Conservation (phyloP, 108 stramenopile species). For the Mediolabrus comicus region DNA sequence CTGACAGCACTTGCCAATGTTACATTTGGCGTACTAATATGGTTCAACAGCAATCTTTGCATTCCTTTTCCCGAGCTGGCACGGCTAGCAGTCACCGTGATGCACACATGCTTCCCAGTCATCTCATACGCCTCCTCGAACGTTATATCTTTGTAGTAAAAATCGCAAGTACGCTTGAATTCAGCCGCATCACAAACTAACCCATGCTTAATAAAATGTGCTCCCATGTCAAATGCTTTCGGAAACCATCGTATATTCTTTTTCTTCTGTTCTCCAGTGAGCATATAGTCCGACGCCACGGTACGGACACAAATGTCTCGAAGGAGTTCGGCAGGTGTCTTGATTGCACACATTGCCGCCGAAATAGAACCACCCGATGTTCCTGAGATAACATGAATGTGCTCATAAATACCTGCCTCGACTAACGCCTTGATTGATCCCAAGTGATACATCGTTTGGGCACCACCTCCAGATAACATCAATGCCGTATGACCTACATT, state of each 20-base stretch:
- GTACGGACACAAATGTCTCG: conserved; percentile 76
- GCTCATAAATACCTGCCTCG: conserved; percentile 72
- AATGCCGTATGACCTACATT: conserved; percentile 89
- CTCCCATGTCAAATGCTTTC: conserved; percentile 68
- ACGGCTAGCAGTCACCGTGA: conserved; percentile 87
- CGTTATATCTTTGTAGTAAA: conserved; percentile 83
- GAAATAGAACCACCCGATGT: conserved; percentile 89
- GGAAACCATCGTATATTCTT: conserved; percentile 91
- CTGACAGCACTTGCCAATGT: conserved; percentile 86
- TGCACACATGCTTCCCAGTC: conserved; percentile 91
- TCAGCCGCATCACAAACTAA: conserved; percentile 79
- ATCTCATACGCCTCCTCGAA: conserved; percentile 92
- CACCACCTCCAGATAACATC: conserved; percentile 91
- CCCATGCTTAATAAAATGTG: conserved; percentile 74
- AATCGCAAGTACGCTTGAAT: conserved; percentile 79
- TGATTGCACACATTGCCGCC: conserved; percentile 90
- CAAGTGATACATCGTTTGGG: conserved; percentile 93
- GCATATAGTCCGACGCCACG: conserved; percentile 80
- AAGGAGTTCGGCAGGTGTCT: conserved; percentile 73
- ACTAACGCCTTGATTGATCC: conserved; percentile 87
- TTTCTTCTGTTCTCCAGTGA: conserved; percentile 77
- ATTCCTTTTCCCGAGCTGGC: conserved; percentile 64
- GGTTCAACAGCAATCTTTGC: conserved; percentile 89
- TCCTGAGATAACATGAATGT: conserved; percentile 86
- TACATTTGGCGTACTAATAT: conserved; percentile 92